Percentiles rank a stretch among this genome's conserved stretches.
Conservation (phyloP, 2,329 filamentous ascomycete species). For the Fusarium musae region DNA sequence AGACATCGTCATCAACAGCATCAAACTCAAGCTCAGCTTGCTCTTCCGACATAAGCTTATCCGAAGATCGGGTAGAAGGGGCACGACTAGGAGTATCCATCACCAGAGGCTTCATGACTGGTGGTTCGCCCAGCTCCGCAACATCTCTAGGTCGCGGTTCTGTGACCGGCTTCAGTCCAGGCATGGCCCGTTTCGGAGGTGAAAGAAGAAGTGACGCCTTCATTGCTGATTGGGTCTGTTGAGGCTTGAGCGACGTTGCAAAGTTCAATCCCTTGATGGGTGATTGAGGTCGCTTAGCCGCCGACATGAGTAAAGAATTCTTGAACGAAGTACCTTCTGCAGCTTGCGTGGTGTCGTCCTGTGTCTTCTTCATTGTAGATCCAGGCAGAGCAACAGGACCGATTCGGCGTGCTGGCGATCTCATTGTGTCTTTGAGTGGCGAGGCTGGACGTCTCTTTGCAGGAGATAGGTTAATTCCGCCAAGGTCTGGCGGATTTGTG, state of each 20-base stretch:
- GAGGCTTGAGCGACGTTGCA: slow-evolving; percentile 41
- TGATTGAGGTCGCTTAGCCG: slow-evolving; percentile 62
- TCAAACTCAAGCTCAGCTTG: slow-evolving; percentile 38
- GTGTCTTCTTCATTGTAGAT: slow-evolving; percentile 47
- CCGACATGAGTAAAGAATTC: slow-evolving; percentile 60
- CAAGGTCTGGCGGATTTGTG: slow-evolving; percentile 51
- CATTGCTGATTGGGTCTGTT: slow-evolving; percentile 52
- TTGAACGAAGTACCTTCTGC: slow-evolving; percentile 51
- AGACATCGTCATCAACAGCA: slow-evolving; percentile 46
- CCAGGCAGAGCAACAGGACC: slow-evolving; percentile 47
- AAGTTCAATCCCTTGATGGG: slow-evolving; percentile 54
- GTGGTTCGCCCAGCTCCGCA: slow-evolving; percentile 43
- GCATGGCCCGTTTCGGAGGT: slow-evolving; percentile 59
- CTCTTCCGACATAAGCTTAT: slow-evolving; percentile 53
- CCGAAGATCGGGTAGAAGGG: slow-evolving; percentile 46
- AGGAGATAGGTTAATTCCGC: slow-evolving; percentile 61
- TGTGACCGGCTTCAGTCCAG: slow-evolving; percentile 49
- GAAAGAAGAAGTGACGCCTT: slow-evolving; percentile 62
- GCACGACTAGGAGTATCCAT: slow-evolving; percentile 46
- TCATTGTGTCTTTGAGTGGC: slow-evolving; percentile 65
- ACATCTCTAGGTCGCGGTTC: slow-evolving; percentile 42
- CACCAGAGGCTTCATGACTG: slow-evolving; percentile 52
- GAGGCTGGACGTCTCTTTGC: slow-evolving; percentile 65
- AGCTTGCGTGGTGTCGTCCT: slow-evolving; percentile 14
- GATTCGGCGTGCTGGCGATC: slow-evolving; percentile 64